Conservation (phyloP, 2,329 filamentous ascomycete species). For the Capronia epimyces region DNA sequence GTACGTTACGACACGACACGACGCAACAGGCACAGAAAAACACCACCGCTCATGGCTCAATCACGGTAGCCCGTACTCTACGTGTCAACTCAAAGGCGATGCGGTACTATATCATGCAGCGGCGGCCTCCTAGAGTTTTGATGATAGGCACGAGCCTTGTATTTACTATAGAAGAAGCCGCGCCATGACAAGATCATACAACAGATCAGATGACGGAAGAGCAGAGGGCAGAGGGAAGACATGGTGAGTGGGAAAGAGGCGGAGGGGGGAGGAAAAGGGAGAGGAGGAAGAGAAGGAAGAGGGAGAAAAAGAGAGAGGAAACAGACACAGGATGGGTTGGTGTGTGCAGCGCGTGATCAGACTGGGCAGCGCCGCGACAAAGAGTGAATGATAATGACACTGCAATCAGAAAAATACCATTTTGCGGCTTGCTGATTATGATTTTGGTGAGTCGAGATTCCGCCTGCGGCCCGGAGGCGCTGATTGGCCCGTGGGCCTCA, state of each 20-base stretch:
- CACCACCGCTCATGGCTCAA: no score
- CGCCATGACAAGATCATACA: neutral
- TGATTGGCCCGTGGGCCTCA: conserved; percentile 22
- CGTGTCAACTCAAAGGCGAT: no score
- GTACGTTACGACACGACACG: no score
- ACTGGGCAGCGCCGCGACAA: no score
- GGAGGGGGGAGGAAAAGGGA: neutral
- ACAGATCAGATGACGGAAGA: conserved; percentile 2
- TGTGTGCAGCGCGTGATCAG: no score
- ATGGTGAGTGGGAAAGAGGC: conserved; percentile 3
- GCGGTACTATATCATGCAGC: no score
- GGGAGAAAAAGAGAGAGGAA: neutral
- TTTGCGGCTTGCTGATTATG: conserved; percentile 3
- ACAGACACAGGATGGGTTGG: neutral
- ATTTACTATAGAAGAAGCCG: no score
- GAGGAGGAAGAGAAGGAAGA: neutral
- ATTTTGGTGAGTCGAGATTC: conserved; percentile 5
- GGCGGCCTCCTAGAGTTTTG: no score
- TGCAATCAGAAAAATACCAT: neutral
- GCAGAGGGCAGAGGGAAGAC: conserved; percentile 8
- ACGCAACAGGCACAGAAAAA: no score
- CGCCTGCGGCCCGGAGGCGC: neutral
- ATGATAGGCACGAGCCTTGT: no score
- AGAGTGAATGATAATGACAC: neutral
- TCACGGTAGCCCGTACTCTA: no score